Percentiles rank a stretch among this genome's conserved stretches.
These are phyloP conservation scores for Alternaria tenuissima DNA, from an alignment of 2,329 filamentous ascomycete genomes.

Conservation along the genomic window DNA sequence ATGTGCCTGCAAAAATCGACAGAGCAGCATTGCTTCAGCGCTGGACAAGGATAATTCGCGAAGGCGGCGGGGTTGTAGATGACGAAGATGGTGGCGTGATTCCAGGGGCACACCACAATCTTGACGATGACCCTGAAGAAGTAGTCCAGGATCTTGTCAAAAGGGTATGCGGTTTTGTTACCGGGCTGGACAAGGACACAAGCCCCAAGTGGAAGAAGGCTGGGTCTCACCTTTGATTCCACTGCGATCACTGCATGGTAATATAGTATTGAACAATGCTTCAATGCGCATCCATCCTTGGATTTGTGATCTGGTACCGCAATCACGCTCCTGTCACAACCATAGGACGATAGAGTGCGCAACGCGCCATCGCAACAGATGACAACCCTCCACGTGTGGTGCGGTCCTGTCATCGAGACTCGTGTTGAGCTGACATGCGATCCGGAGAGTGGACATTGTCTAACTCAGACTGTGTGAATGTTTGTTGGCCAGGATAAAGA, in stretches of 20 bases:
- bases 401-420: background rate
- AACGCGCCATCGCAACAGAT: background rate
- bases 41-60: constrained; percentile 61
- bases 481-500: background rate
- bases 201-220: background rate
- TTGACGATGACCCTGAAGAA: constrained; percentile 57
- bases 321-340: background rate
- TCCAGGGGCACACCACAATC: constrained; percentile 60
- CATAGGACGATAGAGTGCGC: background rate
- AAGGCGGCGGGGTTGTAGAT: constrained; percentile 58
- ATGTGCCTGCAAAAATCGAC: constrained; percentile 66
- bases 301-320: background rate
- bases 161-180: constrained; percentile 62
- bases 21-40: constrained; percentile 64
- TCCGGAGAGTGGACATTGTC: background rate
- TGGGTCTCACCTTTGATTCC: constrained; percentile 2
- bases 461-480: background rate
- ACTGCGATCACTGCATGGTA: background rate
- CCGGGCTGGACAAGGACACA: constrained; percentile 11
- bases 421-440: background rate
- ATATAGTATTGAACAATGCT: background rate
- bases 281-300: background rate
- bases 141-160: constrained; percentile 60
- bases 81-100: constrained; percentile 59
- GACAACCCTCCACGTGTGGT: background rate